Evolutionary conservation across 2,329 filamentous ascomycete species (phyloP).

Genomic region (Xylariaceae sp.): DNA sequence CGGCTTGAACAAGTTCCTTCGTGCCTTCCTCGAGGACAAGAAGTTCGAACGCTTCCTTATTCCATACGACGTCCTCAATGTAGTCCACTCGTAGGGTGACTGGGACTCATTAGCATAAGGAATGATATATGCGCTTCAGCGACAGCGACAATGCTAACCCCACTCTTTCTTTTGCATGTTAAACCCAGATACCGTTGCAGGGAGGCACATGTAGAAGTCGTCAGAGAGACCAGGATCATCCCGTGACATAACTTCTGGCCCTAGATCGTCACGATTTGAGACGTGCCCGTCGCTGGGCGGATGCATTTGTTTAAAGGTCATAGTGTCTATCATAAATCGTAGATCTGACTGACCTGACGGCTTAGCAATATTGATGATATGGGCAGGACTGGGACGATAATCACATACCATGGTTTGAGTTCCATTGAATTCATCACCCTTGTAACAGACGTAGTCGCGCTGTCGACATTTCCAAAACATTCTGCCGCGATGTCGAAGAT

Average conservation of each 20-base stretch:
- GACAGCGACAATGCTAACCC: constrained; percentile 3
- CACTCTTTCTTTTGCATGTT: constrained; percentile 12
- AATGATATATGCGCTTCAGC: background rate
- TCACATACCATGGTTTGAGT: constrained; percentile 1
- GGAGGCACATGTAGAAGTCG: constrained; percentile 5
- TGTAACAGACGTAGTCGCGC: constrained; percentile 7
- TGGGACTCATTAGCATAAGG: background rate
- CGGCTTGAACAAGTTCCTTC: constrained; percentile 7
- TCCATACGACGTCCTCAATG: constrained; percentile 7
- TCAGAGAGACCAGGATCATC: constrained; percentile 1
- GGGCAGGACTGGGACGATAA: background rate
- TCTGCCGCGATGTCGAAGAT: constrained; percentile 3
- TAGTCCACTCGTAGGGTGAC: constrained; percentile 6
- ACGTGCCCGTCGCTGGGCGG: background rate
- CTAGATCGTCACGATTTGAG: constrained; percentile 1
- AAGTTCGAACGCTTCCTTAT: constrained; percentile 5
- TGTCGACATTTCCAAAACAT: constrained; percentile 10
- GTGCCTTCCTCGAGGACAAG: constrained; percentile 4
- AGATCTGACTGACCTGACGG: constrained; percentile 2
- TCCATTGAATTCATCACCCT: background rate
- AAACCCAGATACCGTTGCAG: constrained; percentile 7
- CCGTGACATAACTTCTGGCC: constrained; percentile 4
- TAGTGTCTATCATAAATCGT: constrained; percentile 8
- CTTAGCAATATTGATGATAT: background rate
- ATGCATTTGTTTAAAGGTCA: constrained; percentile 8